A percentile compares a stretch with the other conserved stretches of the same genome.
These are phyloP conservation scores for Strobilomyces echinocephalus DNA, from an alignment of 768 basidiomycete genomes.

Conservation along the genomic window DNA sequence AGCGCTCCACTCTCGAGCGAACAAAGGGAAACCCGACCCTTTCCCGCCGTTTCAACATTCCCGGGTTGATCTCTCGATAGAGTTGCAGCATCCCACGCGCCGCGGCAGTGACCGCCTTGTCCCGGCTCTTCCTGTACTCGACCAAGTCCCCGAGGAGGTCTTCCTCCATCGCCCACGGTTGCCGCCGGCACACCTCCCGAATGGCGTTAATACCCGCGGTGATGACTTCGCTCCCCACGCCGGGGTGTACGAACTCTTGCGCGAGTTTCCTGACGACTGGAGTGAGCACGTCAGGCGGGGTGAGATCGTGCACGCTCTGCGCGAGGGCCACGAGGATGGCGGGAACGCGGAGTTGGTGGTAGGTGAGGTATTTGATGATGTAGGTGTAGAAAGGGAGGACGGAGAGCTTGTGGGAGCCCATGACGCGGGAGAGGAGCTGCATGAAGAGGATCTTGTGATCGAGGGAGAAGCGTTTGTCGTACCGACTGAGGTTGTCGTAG, in stretches of 20 bases:
- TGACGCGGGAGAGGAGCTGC: conserved; percentile 92
- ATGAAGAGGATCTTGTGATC: conserved; percentile 97
- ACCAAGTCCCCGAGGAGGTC: conserved; percentile 89
- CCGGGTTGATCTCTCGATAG: conserved; percentile 95
- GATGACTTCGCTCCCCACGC: conserved; percentile 92
- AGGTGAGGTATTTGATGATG: conserved; percentile 87
- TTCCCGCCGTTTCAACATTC: conserved; percentile 84
- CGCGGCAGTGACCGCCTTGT: conserved; percentile 89
- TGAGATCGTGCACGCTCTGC: conserved; percentile 91
- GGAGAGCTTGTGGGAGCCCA: conserved; percentile 88
- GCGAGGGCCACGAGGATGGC: conserved; percentile 91
- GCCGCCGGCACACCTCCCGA: conserved; percentile 87
- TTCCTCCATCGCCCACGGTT: conserved; percentile 97
- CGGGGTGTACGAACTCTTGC: conserved; percentile 95
- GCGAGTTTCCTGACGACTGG: conserved; percentile 91
- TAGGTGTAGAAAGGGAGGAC: conserved; percentile 95
- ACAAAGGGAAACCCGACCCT: conserved; percentile 45
- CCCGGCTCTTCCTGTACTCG: conserved; percentile 92
- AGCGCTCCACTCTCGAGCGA: not conserved
- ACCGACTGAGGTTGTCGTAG: conserved; percentile 73
- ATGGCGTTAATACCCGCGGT: conserved; percentile 96
- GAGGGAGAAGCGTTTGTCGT: conserved; percentile 93
- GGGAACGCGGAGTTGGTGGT: conserved; percentile 89
- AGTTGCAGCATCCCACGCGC: conserved; percentile 82
- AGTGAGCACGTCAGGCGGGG: conserved; percentile 86